Conservation (phyloP, 2,329 filamentous ascomycete genomes). For the Aspergillus proliferans region DNA sequence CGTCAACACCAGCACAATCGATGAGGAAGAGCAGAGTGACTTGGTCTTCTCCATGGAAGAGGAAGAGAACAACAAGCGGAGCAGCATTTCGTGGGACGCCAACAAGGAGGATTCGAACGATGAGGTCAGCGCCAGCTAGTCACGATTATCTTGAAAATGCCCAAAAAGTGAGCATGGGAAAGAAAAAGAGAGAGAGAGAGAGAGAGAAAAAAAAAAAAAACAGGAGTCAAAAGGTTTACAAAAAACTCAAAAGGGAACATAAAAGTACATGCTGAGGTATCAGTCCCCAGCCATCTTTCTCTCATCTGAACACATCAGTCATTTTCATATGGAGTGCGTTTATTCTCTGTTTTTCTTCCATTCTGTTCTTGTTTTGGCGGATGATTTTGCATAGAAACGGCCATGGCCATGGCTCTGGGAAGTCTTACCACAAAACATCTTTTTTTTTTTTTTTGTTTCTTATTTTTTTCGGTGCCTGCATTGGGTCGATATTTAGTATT, state of each 20-base stretch:
- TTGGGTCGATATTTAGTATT: too few species aligned
- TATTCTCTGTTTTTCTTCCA: too few species aligned
- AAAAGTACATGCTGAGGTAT: conserved; percentile 6
- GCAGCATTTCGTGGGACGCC: conserved; percentile 28
- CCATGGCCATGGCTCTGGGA: too few species aligned
- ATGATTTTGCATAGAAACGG: conserved; percentile 13
- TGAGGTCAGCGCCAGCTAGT: conserved; percentile 15
- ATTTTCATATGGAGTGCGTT: too few species aligned
- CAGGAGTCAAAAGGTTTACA: conserved; percentile 14
- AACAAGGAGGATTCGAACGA: conserved; percentile 27
- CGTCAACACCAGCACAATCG: conserved; percentile 40
- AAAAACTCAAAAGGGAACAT: conserved; percentile 6
- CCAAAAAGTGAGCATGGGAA: neutral
- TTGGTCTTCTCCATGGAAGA: conserved; percentile 48
- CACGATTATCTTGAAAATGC: conserved; percentile 7
- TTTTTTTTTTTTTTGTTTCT: too few species aligned
- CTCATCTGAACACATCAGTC: too few species aligned
- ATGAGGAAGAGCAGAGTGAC: conserved; percentile 45
- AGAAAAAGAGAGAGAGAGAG: neutral
- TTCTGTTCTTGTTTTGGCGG: conserved; percentile 5
- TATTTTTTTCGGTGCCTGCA: too few species aligned
- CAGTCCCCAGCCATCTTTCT: conserved; percentile 4
- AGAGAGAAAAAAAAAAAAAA: conserved; percentile 6
- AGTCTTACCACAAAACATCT: too few species aligned
- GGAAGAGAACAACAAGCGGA: conserved; percentile 42